phyloP scores from a whole-genome alignment of 768 basidiomycete genomes.

The Auriscalpium vulgare region DNA sequence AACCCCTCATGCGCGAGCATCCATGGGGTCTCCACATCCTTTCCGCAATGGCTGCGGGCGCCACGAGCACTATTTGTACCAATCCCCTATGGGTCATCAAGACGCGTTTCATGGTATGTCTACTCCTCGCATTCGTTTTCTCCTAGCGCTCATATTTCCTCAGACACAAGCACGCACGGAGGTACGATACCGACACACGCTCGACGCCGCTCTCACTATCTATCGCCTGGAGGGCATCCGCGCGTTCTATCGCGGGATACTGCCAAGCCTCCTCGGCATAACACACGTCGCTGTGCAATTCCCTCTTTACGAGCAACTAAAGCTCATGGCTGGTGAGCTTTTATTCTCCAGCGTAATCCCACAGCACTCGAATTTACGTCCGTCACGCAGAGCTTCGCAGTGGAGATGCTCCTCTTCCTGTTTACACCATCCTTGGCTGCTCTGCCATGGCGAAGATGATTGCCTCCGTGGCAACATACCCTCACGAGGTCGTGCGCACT shows the following conservation, averaged over 20 bases:
- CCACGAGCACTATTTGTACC: slow-evolving; percentile 85
- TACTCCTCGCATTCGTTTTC: slow-evolving; percentile 8
- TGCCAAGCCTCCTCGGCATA: slow-evolving; percentile 92
- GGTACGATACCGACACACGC: slow-evolving; percentile 77
- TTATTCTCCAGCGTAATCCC: neutral
- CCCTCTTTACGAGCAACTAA: slow-evolving; percentile 91
- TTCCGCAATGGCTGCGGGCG: slow-evolving; percentile 95
- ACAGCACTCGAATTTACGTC: neutral
- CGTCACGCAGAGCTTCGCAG: slow-evolving; percentile 7
- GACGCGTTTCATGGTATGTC: slow-evolving; percentile 91
- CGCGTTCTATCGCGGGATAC: slow-evolving; percentile 91
- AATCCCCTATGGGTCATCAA: slow-evolving; percentile 99
- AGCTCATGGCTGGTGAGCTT: slow-evolving; percentile 71
- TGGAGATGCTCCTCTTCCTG: slow-evolving; percentile 35
- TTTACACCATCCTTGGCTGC: slow-evolving; percentile 70
- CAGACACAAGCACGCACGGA: slow-evolving; percentile 82
- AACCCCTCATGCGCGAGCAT: slow-evolving; percentile 71
- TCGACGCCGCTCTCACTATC: slow-evolving; percentile 85
- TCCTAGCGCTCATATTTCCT: neutral
- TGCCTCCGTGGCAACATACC: slow-evolving; percentile 92
- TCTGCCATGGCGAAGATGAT: slow-evolving; percentile 95
- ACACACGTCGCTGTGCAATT: slow-evolving; percentile 96
- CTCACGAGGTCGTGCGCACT: slow-evolving; percentile 99
- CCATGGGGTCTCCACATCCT: slow-evolving; percentile 85
- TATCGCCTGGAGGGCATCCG: slow-evolving; percentile 80